phyloP scores from a whole-genome alignment of 768 basidiomycete genomes.

The Mycena chlorophos region DNA sequence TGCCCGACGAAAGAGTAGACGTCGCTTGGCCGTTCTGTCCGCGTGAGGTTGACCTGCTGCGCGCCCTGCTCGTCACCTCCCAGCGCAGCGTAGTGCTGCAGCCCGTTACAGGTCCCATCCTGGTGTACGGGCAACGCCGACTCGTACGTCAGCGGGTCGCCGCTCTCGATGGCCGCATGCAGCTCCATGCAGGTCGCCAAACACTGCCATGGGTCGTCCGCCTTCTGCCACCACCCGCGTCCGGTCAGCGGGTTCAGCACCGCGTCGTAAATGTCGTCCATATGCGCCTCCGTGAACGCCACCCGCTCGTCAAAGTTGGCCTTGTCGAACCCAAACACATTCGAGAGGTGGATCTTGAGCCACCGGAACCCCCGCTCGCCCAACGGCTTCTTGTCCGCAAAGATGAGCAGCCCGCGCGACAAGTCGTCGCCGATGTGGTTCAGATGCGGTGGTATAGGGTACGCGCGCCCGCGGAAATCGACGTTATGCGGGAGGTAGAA shows the following conservation, averaged over 20 bases:
- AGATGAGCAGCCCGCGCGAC: constrained; percentile 80
- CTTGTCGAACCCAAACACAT: constrained; percentile 93
- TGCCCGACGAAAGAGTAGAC: constrained; percentile 91
- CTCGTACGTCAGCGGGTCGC: constrained; percentile 59
- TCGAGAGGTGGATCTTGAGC: constrained; percentile 95
- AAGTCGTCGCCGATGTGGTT: constrained; percentile 96
- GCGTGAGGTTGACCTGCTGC: constrained; percentile 85
- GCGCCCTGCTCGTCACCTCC: constrained; percentile 91
- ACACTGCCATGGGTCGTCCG: constrained; percentile 98
- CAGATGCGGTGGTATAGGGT: constrained; percentile 93
- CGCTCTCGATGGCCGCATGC: constrained; percentile 71
- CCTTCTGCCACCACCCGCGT: constrained; percentile 82
- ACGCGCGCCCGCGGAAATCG: constrained; percentile 96
- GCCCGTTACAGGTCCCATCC: constrained; percentile 97
- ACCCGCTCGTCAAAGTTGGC: constrained; percentile 92
- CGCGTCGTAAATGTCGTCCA: constrained; percentile 80
- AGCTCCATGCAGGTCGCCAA: constrained; percentile 92
- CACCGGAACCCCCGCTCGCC: constrained; percentile 85
- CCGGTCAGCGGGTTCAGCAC: constrained; percentile 79
- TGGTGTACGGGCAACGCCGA: constrained; percentile 91
- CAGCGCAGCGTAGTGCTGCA: constrained; percentile 98
- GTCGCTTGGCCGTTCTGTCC: constrained; percentile 85
- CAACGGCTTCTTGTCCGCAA: constrained; percentile 76
- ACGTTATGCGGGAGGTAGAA: constrained; percentile 95
- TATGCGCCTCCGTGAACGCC: constrained; percentile 65